Evolutionary conservation across 2,329 filamentous ascomycete species (phyloP).

Genomic region (Calonectria hongkongensis): DNA sequence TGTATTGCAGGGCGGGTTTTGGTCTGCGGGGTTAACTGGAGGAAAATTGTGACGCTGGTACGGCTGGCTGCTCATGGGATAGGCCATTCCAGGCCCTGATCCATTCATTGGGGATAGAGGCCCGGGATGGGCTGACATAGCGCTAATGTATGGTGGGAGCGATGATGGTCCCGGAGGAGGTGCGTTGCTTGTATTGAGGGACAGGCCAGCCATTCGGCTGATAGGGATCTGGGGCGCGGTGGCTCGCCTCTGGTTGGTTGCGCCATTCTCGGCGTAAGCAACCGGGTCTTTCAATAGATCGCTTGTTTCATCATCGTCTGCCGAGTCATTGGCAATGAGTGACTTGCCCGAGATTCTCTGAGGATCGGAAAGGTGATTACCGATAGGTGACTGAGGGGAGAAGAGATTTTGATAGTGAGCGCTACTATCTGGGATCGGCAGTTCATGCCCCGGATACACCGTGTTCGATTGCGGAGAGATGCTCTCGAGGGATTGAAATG

Average conservation of each 20-base stretch:
- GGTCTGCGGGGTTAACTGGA: conserved; percentile 93
- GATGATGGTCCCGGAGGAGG: conserved; percentile 69
- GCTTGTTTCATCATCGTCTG: conserved; percentile 81
- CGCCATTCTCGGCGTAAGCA: conserved; percentile 79
- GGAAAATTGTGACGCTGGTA: conserved; percentile 82
- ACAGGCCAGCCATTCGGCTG: conserved; percentile 80
- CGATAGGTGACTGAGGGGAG: conserved; percentile 83
- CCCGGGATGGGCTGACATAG: conserved; percentile 63
- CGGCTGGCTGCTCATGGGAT: conserved; percentile 67
- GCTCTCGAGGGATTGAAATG: conserved; percentile 77
- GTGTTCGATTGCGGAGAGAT: conserved; percentile 77
- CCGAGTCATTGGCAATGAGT: conserved; percentile 80
- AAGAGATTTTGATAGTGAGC: conserved; percentile 78
- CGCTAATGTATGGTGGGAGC: conserved; percentile 67
- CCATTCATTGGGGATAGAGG: conserved; percentile 75
- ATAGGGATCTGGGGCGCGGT: conserved; percentile 84
- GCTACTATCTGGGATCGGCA: conserved; percentile 74
- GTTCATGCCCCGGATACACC: conserved; percentile 72
- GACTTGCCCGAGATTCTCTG: conserved; percentile 79
- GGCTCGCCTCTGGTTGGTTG: conserved; percentile 73
- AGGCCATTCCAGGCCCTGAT: conserved; percentile 55
- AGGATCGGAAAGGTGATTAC: conserved; percentile 79
- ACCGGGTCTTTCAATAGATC: conserved; percentile 83
- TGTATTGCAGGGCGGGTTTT: conserved; percentile 98
- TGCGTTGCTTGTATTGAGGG: conserved; percentile 79